phyloP scores from a whole-genome alignment of 2,329 filamentous ascomycete species.

The Aspergillus fijiensis region DNA sequence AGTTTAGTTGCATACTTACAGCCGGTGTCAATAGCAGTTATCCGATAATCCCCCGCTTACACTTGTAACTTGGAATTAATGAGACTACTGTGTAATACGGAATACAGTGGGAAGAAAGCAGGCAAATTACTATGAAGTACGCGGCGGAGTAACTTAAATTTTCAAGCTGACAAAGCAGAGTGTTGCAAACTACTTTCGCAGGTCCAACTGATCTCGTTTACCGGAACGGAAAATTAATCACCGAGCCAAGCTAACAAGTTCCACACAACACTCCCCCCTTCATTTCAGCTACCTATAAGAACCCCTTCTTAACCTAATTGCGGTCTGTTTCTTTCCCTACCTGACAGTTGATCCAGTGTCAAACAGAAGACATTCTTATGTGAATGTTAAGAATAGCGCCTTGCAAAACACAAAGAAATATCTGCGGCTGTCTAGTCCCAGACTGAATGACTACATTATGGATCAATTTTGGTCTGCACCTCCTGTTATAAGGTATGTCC shows the following conservation, averaged over 20 bases:
- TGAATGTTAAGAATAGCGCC: background rate
- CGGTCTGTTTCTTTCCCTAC: background rate
- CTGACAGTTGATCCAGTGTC: background rate
- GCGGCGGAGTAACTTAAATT: too few species aligned
- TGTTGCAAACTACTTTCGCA: too few species aligned
- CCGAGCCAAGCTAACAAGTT: constrained; percentile 12
- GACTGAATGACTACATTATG: constrained; percentile 39
- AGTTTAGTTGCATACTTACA: too few species aligned
- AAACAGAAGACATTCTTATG: background rate
- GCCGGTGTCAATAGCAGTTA: too few species aligned
- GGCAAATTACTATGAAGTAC: too few species aligned
- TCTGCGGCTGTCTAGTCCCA: background rate
- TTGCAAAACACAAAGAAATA: background rate
- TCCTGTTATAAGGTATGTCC: constrained; percentile 62
- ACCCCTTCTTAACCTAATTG: background rate
- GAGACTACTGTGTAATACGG: too few species aligned
- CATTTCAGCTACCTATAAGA: constrained; percentile 4
- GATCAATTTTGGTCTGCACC: constrained; percentile 66
- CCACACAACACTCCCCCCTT: constrained; percentile 17
- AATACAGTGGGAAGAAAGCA: too few species aligned
- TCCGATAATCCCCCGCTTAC: too few species aligned
- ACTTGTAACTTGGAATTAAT: too few species aligned
- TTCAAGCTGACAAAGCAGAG: too few species aligned
- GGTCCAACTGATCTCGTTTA: background rate
- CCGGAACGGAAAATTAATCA: constrained; percentile 19